Evolutionary conservation across 371 early-diverging fungal genomes (phyloP).

Genomic region (Syncephalastrum sp.): DNA sequence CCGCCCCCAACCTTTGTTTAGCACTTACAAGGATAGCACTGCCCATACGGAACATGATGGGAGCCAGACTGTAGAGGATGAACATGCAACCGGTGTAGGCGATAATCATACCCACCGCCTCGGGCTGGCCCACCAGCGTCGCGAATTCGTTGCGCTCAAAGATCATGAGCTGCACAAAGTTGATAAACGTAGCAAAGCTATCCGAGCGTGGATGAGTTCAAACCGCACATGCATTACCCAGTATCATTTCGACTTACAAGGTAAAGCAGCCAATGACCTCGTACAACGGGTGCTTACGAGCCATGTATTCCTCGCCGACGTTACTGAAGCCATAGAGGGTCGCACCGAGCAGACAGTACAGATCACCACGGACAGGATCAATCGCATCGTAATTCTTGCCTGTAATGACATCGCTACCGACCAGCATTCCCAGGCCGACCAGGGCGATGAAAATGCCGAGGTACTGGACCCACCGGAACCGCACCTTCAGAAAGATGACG

Average conservation of each 20-base stretch:
- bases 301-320: constrained; percentile 64
- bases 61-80: constrained; percentile 63
- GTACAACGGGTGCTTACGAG: constrained; percentile 61
- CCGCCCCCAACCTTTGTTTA: no score
- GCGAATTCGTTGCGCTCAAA: constrained; percentile 54
- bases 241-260: constrained; percentile 12
- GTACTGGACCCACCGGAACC: constrained; percentile 63
- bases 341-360: constrained; percentile 67
- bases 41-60: constrained; percentile 61
- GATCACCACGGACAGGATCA: constrained; percentile 61
- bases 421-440: constrained; percentile 61
- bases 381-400: constrained; percentile 45
- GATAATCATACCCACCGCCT: constrained; percentile 50
- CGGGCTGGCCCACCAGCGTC: constrained; percentile 23
- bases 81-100: constrained; percentile 66
- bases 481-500: constrained; percentile 54
- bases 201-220: no score
- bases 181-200: constrained; percentile 63
- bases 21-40: constrained; percentile 57
- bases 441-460: constrained; percentile 63
- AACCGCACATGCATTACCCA: no score
- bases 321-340: constrained; percentile 72
- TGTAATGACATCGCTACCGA: constrained; percentile 57
- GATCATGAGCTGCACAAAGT: constrained; percentile 62
- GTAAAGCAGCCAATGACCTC: constrained; percentile 73